Evolutionary conservation across 306 rosid species (phyloP), one percentile per base, ranked within the genome.

Genomic region (Citrullus colocynthis): DNA sequence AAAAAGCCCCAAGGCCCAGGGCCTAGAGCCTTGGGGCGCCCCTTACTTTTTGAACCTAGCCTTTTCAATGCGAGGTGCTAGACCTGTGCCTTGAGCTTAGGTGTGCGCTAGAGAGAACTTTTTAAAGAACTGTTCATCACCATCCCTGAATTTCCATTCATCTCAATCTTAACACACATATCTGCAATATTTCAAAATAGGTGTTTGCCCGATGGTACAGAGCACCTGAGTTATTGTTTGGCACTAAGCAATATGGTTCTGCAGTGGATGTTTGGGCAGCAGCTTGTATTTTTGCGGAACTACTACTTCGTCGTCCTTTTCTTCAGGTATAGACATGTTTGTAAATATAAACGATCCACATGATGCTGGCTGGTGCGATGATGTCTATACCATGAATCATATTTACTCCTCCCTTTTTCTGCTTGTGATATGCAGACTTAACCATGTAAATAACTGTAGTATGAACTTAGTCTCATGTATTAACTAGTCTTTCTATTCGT

Each of bases 261-360:
- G 96, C 94, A 75, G 98, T 93, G 60, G 98, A 93, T 91, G 97
- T 93, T 77, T 93, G 98, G 98, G 98, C 98, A 72, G 97, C 98
- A 62, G 98, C 91, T 69, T 93, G 97, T 84, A 93, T 93, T 84
- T 93, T 93, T 48, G 96, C 98, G 36, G 98, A 93, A 79, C 91
- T 93, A 54, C 89, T 93, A 54, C 93, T 93, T 45, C 96, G 98
- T 78, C 88, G 96, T 44, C 98, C 98, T 54, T 93, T 93, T 81
- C 85, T 93, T 81, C 97, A 91, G 98, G 98, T 90, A 60, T 82
- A 79, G n/a, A 17, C 6, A 30, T 41, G 36, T 39, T 39, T 72
- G 10, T 13, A 56, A 52, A 11, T 15, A 49, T 9, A 14, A 14
- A 49, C 11, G 15, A 9, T 30, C 30, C 3, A 4, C 18, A 8